Base-by-base conservation (phyloP, 2,329 filamentous ascomycete genomes). In the Beauveria sp. region DNA sequence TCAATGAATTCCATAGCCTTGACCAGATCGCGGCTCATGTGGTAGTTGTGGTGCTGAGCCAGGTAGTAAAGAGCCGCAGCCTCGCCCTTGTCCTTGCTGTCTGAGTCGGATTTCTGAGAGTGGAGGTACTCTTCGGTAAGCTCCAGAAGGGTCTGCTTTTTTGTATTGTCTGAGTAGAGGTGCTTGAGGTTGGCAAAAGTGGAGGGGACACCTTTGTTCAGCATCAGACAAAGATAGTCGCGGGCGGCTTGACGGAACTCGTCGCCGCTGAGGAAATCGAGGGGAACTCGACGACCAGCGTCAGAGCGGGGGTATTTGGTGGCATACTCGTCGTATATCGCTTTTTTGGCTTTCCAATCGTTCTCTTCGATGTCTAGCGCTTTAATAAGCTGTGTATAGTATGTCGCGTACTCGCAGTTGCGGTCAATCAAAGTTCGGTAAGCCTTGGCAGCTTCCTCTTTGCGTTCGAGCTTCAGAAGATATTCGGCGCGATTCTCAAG, bases 131-230 rank as follows among this genome's bases (percentile, higher is more conserved):
- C 84, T 67, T 94, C 84, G 2, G 90, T 92, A 46, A 97, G 74
- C 43, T 85, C 80, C 65, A 88, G 85, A 46, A 99, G 83, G 0
- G 81, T 83, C n/a, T 88, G 81, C 71, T 88, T 90, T 79, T 99
- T 99, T 67, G 77, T 82, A 1, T 82, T 67, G 71, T 96, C 87
- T 16, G 81, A 81, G 77, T 97, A 99, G 24, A 99, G 82, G 66
- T 96, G 87, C 78, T 99, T 99, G 63, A 99, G 82, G 74, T 97
- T 99, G 41, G 92, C 92, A 75, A 99, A 99, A 3, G 93, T 92
- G 2, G 94, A 99, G 1, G 94, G 93, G 4, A 97, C 90, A 12
- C 93, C 94, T 75, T 93, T 96, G 73, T 89, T 86, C 61, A 99
- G 81, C 89, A 96, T 96, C 34, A 88, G 81, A 55, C 87, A 83